These are phyloP conservation scores for Pichia ethanolica DNA, from an alignment of 805 yeast genomes.

Conservation along the genomic window DNA sequence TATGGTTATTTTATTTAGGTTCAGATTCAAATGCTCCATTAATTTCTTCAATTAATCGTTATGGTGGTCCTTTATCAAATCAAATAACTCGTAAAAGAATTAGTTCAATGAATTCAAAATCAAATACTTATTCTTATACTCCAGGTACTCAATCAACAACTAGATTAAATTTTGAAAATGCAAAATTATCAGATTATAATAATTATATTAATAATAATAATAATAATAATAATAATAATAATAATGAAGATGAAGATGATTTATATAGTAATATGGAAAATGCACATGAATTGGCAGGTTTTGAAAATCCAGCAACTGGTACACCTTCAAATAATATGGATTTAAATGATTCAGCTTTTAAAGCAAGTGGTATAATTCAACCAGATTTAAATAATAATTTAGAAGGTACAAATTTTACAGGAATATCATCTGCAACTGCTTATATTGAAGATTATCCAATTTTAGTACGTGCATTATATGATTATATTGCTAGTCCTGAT, in stretches of 20 bases:
- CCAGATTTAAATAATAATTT: not conserved
- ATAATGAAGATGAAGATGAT: not conserved
- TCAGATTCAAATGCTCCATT: constrained; percentile 85
- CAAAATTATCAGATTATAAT: not conserved
- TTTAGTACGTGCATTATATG: constrained; percentile 78
- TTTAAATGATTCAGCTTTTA: constrained; percentile 9
- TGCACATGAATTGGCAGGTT: constrained; percentile 10
- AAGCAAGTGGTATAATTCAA: constrained; percentile 9
- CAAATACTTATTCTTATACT: not conserved
- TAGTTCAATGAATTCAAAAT: constrained; percentile 10
- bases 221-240: not conserved
- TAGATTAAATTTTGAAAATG: not conserved
- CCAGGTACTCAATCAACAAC: constrained; percentile 7
- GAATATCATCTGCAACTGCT: constrained; percentile 5
- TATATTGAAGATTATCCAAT: constrained; percentile 51
- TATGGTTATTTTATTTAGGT: constrained; percentile 88
- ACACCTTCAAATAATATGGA: not conserved
- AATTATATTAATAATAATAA: not conserved
- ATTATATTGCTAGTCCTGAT: constrained; percentile 83
- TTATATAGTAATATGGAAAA: constrained; percentile 2
- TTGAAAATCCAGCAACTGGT: constrained; percentile 9
- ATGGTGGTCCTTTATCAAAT: constrained; percentile 39
- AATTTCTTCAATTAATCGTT: constrained; percentile 78
- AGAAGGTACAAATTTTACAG: constrained; percentile 8
- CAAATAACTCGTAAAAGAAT: constrained; percentile 6